phyloP scores from a whole-genome alignment of 176 grass and related monocot species.

The Alopecurus myosuroides region DNA sequence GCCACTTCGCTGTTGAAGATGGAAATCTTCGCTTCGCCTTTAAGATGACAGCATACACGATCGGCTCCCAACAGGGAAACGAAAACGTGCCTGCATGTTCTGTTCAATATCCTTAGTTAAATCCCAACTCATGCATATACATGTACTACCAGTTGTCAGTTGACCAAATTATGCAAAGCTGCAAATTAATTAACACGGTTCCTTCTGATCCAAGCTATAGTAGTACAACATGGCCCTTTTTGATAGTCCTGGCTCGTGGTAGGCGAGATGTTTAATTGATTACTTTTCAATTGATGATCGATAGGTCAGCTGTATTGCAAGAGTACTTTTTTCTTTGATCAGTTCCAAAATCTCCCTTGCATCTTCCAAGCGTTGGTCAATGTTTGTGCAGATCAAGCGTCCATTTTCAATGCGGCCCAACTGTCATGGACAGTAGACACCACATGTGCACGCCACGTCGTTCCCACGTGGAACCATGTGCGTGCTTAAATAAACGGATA shows the following conservation, averaged over 20 bases:
- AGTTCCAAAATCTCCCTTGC: background rate
- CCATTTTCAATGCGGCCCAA: background rate
- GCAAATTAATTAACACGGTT: background rate
- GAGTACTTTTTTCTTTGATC: background rate
- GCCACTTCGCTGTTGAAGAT: background rate
- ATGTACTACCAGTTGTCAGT: background rate
- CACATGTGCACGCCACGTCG: constrained; percentile 6
- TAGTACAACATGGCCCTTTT: background rate
- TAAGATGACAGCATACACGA: background rate
- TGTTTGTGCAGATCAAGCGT: background rate
- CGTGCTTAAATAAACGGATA: background rate
- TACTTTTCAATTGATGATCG: background rate
- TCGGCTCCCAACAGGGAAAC: background rate
- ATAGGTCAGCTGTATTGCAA: background rate
- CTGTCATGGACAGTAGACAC: background rate
- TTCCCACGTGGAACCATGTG: constrained; percentile 17
- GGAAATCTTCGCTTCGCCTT: background rate
- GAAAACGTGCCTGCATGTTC: background rate
- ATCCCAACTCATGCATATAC: background rate
- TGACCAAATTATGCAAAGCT: background rate
- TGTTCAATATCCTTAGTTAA: background rate
- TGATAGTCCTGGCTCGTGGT: background rate
- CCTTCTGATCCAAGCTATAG: background rate
- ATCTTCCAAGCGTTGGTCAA: background rate
- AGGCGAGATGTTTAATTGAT: background rate